Conservation (phyloP, 345 rosid species). For the Durio zibethinus region DNA sequence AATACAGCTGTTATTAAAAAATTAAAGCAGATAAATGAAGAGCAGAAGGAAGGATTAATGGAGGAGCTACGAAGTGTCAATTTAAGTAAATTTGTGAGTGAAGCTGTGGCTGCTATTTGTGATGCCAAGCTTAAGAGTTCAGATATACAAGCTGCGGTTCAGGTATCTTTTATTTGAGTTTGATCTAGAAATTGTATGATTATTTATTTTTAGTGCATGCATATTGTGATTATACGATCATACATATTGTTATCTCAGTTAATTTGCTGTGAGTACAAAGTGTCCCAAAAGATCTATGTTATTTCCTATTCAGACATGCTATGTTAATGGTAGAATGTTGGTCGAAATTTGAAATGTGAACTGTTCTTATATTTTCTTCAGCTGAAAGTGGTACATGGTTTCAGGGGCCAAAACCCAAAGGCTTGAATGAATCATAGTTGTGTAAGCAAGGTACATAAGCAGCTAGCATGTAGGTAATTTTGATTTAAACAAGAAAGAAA, state of each 20-base stretch:
- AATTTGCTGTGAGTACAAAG: not conserved
- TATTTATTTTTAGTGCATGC: not conserved
- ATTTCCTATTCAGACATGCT: not conserved
- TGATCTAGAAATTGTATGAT: not conserved
- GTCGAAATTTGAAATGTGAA: not conserved
- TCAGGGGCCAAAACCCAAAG: not conserved
- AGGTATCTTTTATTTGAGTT: constrained; percentile 44
- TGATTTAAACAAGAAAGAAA: constrained; percentile 1
- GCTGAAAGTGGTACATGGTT: constrained; percentile 2
- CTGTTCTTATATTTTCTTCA: not conserved
- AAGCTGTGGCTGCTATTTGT: constrained; percentile 90
- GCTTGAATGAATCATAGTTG: constrained; percentile 2
- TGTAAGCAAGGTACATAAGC: constrained; percentile 2
- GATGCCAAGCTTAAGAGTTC: constrained; percentile 92
- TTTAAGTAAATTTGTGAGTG: constrained; percentile 92
- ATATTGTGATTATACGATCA: not conserved
- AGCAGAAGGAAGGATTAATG: constrained; percentile 82
- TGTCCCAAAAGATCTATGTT: not conserved
- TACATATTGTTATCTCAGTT: not conserved
- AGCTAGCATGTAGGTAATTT: not conserved
- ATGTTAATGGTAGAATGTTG: not conserved
- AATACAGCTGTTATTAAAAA: constrained; percentile 95
- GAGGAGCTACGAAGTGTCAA: constrained; percentile 82
- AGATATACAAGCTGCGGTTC: constrained; percentile 93
- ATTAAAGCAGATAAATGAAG: constrained; percentile 90